Percentiles rank a stretch among this genome's conserved stretches.
Conservation (phyloP, 2,329 filamentous ascomycete species). For the Colletotrichum cereale region DNA sequence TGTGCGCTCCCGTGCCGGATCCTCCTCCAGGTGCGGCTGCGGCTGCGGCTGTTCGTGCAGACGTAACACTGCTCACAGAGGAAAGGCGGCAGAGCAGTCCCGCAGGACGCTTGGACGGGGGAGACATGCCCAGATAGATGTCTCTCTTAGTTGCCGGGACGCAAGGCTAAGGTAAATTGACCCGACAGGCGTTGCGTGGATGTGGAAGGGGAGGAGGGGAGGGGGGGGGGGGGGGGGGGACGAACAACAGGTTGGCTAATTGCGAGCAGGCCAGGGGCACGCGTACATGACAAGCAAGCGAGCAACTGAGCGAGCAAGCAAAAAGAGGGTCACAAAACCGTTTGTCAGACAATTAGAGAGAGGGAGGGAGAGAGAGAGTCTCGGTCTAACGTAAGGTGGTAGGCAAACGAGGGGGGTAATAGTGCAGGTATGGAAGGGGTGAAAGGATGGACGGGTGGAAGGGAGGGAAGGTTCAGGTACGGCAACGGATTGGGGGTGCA, state of each 20-base stretch:
- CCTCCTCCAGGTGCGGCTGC: constrained; percentile 22
- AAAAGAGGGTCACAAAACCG: background rate
- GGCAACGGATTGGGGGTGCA: constrained; percentile 8
- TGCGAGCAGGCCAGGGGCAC: constrained; percentile 35
- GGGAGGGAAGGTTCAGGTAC: constrained; percentile 17
- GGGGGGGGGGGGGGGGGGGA: constrained; percentile 28
- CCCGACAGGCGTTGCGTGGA: constrained; percentile 1
- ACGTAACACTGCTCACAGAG: constrained; percentile 40
- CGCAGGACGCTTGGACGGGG: constrained; percentile 49
- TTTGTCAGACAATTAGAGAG: background rate
- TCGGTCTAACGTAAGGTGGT: background rate
- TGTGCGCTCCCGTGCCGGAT: constrained; percentile 46
- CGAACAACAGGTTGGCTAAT: constrained; percentile 38
- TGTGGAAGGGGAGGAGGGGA: constrained; percentile 12
- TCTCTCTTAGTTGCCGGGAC: background rate
- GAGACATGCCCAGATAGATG: constrained; percentile 43
- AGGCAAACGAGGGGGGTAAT: constrained; percentile 5
- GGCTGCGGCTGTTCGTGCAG: constrained; percentile 24
- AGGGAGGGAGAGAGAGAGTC: background rate
- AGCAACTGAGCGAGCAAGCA: background rate
- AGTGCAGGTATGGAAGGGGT: constrained; percentile 15
- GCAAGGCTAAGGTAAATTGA: constrained; percentile 1
- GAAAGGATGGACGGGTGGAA: constrained; percentile 14
- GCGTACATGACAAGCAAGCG: constrained; percentile 33
- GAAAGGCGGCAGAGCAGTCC: constrained; percentile 43